These are phyloP conservation scores for Colletotrichum spinosum DNA, from an alignment of 2,329 filamentous ascomycete species.

Conservation along the genomic window DNA sequence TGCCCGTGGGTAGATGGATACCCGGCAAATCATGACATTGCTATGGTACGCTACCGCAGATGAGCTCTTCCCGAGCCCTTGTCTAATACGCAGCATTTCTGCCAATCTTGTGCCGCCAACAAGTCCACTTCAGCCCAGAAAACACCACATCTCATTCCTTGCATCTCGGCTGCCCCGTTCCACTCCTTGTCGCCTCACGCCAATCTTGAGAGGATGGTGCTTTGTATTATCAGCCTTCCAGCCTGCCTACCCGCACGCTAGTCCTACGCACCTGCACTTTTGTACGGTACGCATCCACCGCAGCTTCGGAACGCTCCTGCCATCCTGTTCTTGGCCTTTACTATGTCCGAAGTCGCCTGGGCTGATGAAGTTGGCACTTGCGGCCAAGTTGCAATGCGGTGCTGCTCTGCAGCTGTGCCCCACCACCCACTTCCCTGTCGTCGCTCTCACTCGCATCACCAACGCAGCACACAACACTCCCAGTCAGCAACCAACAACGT, in stretches of 20 bases:
- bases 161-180: slow-evolving; percentile 25
- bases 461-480: slow-evolving; percentile 1
- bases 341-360: no score
- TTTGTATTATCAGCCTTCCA: no score
- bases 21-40: slow-evolving; percentile 22
- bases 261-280: background rate
- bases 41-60: slow-evolving; percentile 18
- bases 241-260: no score
- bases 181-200: slow-evolving; percentile 18
- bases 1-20: background rate
- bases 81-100: slow-evolving; percentile 22
- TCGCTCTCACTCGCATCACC: slow-evolving; percentile 5
- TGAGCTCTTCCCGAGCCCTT: slow-evolving; percentile 11
- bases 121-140: slow-evolving; percentile 35
- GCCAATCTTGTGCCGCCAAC: slow-evolving; percentile 8
- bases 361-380: no score
- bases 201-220: no score
- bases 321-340: no score
- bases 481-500: slow-evolving; percentile 20
- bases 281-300: background rate
- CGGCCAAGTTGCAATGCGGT: slow-evolving; percentile 14
- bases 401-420: background rate
- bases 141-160: slow-evolving; percentile 26
- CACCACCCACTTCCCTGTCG: slow-evolving; percentile 25
- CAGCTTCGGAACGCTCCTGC: no score